phyloP scores from a whole-genome alignment of 495 filamentous ascomycete genomes.

The Penicillium mononematosum region DNA sequence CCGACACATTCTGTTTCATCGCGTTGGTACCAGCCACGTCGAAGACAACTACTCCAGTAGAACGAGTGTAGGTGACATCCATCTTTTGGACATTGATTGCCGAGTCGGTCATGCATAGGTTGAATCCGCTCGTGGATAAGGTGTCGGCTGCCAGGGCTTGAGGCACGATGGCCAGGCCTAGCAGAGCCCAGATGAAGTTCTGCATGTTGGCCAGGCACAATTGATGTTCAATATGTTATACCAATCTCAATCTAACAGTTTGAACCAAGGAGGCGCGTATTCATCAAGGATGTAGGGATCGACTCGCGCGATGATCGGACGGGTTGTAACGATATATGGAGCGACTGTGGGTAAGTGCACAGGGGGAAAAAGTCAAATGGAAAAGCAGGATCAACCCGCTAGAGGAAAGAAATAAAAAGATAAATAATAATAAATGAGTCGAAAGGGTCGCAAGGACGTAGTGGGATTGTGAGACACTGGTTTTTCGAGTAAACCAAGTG shows the following conservation, averaged over 20 bases:
- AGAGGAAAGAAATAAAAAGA: slow-evolving; percentile 1
- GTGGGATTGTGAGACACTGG: slow-evolving; percentile 5
- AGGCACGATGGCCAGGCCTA: slow-evolving; percentile 42
- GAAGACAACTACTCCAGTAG: slow-evolving; percentile 70
- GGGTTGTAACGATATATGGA: slow-evolving; percentile 10
- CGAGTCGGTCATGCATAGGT: slow-evolving; percentile 64
- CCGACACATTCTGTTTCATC: slow-evolving; percentile 76
- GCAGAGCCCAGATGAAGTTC: slow-evolving; percentile 28
- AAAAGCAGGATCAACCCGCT: slow-evolving; percentile 35
- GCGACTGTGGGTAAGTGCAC: background rate
- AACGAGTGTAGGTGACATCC: slow-evolving; percentile 75
- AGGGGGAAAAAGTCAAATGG: background rate
- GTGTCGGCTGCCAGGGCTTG: slow-evolving; percentile 61
- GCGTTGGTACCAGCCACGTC: slow-evolving; percentile 77
- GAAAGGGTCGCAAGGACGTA: slow-evolving; percentile 2
- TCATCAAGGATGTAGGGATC: slow-evolving; percentile 10
- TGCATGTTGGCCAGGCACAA: slow-evolving; percentile 28
- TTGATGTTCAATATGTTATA: background rate
- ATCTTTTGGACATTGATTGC: slow-evolving; percentile 70
- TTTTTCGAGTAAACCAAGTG: slow-evolving; percentile 9
- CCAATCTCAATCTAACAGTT: background rate
- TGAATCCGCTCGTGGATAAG: slow-evolving; percentile 77
- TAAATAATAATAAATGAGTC: slow-evolving; percentile 7
- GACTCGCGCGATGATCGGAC: slow-evolving; percentile 6
- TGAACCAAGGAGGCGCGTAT: background rate